Evolutionary conservation across 2,329 filamentous ascomycete species (phyloP).

Genomic region (Alternaria arbusti): DNA sequence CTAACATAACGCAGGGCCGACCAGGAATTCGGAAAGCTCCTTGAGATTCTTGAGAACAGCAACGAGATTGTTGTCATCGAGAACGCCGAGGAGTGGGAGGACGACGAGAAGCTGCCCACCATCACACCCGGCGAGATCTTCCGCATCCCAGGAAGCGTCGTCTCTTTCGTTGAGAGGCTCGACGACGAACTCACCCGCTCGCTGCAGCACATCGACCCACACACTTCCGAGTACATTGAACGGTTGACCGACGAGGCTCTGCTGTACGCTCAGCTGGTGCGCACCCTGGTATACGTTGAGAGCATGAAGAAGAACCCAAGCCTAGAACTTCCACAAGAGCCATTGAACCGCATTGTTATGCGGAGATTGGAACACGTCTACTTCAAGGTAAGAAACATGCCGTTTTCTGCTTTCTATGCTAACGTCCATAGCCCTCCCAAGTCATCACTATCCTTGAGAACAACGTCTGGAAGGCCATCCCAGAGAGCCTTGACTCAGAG

Average conservation of each 20-base stretch:
- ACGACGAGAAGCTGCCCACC: conserved; percentile 90
- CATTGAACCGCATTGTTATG: conserved; percentile 90
- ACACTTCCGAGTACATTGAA: conserved; percentile 98
- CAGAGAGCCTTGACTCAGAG: conserved; percentile 71
- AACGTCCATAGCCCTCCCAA: conserved; percentile 71
- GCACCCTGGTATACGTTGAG: conserved; percentile 88
- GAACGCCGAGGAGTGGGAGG: conserved; percentile 96
- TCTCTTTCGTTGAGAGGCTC: conserved; percentile 91
- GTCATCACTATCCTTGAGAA: conserved; percentile 94
- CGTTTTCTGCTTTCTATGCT: conserved; percentile 14
- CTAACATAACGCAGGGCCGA: conserved; percentile 63
- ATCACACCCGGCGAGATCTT: conserved; percentile 78
- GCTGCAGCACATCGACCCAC: conserved; percentile 96
- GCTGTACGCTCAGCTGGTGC: conserved; percentile 91
- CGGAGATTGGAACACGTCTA: conserved; percentile 95
- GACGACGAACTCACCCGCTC: conserved; percentile 97
- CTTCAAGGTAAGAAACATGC: conserved; percentile 76
- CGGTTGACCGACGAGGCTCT: conserved; percentile 87
- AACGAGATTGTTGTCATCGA: conserved; percentile 85
- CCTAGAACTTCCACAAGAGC: conserved; percentile 80
- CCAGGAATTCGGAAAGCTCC: conserved; percentile 78
- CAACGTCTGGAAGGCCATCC: conserved; percentile 86
- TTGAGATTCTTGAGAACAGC: conserved; percentile 80
- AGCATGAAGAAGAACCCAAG: conserved; percentile 72
- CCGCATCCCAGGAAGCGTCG: conserved; percentile 90